Percentiles rank a stretch among this genome's conserved stretches.
These are phyloP conservation scores for Cercophora scortea DNA, from an alignment of 495 filamentous ascomycete genomes.

Conservation along the genomic window DNA sequence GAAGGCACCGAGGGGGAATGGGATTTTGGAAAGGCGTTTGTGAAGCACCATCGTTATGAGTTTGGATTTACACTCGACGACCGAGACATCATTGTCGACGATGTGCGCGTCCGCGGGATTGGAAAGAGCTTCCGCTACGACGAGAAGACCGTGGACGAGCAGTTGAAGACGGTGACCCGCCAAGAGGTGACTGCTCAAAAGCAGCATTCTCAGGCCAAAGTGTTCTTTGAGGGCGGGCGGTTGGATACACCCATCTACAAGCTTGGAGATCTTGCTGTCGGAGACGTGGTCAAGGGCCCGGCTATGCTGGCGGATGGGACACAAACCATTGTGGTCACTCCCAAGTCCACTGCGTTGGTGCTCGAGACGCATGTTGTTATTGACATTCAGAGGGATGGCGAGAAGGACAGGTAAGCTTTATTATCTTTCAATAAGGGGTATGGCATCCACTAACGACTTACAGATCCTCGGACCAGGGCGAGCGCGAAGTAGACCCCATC, in stretches of 20 bases:
- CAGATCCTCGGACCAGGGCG: conserved; percentile 25
- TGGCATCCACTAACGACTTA: too few species aligned
- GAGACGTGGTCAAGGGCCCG: conserved; percentile 73
- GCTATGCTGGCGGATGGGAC: conserved; percentile 92
- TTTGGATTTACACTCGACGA: conserved; percentile 90
- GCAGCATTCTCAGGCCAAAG: conserved; percentile 45
- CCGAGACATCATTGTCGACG: conserved; percentile 86
- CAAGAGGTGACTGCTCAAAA: conserved; percentile 42
- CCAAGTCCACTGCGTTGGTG: conserved; percentile 65
- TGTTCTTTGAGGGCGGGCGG: conserved; percentile 69
- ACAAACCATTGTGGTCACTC: conserved; percentile 90
- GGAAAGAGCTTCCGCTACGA: conserved; percentile 74
- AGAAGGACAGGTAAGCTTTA: conserved; percentile 37
- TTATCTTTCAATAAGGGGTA: too few species aligned
- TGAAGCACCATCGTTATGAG: conserved; percentile 82
- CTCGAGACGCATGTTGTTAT: conserved; percentile 66
- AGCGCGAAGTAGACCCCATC: conserved; percentile 70
- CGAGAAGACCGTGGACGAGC: conserved; percentile 72
- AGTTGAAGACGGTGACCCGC: conserved; percentile 58
- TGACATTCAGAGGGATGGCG: conserved; percentile 55
- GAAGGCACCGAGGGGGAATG: conserved; percentile 57
- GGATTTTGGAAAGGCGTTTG: conserved; percentile 77
- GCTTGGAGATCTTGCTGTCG: conserved; percentile 66
- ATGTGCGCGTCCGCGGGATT: conserved; percentile 83
- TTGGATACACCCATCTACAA: conserved; percentile 80